Base-by-base conservation (phyloP, 2,329 filamentous ascomycete species). In the Phaeosphaeriaceae sp. region DNA sequence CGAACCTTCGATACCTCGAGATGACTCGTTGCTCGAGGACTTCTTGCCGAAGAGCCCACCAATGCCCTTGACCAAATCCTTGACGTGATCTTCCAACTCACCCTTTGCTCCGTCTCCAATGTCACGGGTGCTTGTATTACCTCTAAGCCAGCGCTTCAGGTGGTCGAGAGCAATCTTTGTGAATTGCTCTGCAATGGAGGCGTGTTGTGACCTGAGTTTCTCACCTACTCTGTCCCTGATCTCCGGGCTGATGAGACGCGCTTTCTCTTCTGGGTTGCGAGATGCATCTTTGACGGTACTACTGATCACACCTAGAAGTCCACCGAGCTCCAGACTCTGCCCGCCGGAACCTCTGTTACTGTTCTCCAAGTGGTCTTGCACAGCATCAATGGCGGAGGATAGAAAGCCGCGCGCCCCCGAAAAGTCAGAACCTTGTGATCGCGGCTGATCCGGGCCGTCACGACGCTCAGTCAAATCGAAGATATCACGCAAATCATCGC, bases 71-170 rank as follows among this genome's bases (percentile, higher is more conserved):
- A 73, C 70, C 10, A 73, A 50, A 59, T 65, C 68, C 11, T 63
- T 61, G 7, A 73, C 68, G 52, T 73, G 68, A 31, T 72, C 67
- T 51, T 58, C 66, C 41, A 74, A 69, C 57, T 73, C 70, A 20
- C 64, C 70, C 49, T 69, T 73, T 1, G 69, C 68, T 27, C 70
- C 70, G 27, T 73, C 70, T 11, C 70, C 69, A 22, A 73, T 51
- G 49, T 73, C 70, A 3, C 70, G 68, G 1, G 69, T 63, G 42
- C 68, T 73, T 7, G 69, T 73, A 49, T 73, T 73, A 2, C 70
- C 70, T 49, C 70, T 68, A 10, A 73, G 58, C 70, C 70, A 73
- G 48, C 70, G 69, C 56, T 73, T 73, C 59, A 73, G 70, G 48
- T 73, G 70, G 7, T 72, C 70, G 9, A 73, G 53, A 0, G 70